Conservation (phyloP, 305 asterid species). For the Lippia alba region DNA sequence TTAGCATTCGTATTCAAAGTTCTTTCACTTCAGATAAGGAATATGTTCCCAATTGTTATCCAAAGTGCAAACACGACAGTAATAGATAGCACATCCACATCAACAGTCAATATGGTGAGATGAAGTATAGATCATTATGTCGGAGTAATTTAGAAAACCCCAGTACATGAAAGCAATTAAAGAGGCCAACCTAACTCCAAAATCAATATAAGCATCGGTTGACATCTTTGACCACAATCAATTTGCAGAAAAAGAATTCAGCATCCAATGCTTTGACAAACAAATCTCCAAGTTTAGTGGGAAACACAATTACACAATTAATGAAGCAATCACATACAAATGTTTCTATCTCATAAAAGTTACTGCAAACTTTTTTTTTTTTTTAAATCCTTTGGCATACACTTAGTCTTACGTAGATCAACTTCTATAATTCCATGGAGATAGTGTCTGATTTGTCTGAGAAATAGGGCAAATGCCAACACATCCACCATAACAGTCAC, state of each 20-base stretch:
- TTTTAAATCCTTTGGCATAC: no score
- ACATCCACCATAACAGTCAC: background rate
- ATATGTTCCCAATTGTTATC: no score
- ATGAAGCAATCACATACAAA: no score
- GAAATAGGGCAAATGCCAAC: background rate
- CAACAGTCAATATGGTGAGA: background rate
- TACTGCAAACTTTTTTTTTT: no score
- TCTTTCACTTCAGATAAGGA: no score
- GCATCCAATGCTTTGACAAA: background rate
- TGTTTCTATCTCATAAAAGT: no score
- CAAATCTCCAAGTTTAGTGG: background rate
- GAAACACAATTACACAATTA: no score
- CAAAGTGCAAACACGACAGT: background rate
- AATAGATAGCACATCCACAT: background rate
- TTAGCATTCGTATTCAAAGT: no score
- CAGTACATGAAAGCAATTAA: background rate
- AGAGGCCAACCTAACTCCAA: constrained; percentile 1
- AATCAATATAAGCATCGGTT: constrained; percentile 2
- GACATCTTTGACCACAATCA: constrained; percentile 1
- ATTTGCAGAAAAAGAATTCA: background rate
- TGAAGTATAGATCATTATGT: background rate
- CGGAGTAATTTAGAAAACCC: background rate
- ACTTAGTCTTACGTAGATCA: background rate
- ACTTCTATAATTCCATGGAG: background rate
- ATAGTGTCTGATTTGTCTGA: background rate